Conservation (phyloP, 495 filamentous ascomycete genomes). For the Talaromyces ruber region DNA sequence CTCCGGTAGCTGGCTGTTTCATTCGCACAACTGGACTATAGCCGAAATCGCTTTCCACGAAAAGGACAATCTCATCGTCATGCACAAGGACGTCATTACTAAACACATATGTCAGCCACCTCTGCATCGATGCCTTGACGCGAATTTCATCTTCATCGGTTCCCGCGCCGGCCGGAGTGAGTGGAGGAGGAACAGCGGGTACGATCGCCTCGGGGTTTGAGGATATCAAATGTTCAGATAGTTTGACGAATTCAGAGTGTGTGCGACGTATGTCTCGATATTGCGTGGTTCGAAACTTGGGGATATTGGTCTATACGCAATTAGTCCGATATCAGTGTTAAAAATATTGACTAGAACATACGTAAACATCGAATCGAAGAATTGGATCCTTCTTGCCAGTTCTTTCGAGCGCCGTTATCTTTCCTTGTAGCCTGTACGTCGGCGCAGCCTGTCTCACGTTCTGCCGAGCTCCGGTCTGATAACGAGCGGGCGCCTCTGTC, state of each 20-base stretch:
- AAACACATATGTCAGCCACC: constrained; percentile 91
- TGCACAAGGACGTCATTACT: constrained; percentile 85
- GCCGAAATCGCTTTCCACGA: constrained; percentile 96
- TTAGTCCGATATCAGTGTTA: no score
- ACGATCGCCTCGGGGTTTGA: constrained; percentile 97
- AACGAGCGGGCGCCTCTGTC: constrained; percentile 38
- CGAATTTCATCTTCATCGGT: constrained; percentile 94
- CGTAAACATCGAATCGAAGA: constrained; percentile 92
- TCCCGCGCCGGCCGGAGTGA: constrained; percentile 88
- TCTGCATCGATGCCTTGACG: constrained; percentile 80
- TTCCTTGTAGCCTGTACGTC: constrained; percentile 81
- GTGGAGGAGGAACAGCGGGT: constrained; percentile 83
- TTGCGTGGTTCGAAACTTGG: constrained; percentile 93
- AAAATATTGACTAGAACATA: no score
- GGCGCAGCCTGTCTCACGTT: constrained; percentile 40
- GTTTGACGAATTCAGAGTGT: constrained; percentile 91
- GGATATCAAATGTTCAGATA: constrained; percentile 88
- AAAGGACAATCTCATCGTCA: constrained; percentile 94
- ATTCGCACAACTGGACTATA: constrained; percentile 92
- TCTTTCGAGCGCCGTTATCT: constrained; percentile 86
- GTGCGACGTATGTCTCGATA: constrained; percentile 94
- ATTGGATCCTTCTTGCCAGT: constrained; percentile 94
- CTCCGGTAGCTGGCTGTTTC: constrained; percentile 95
- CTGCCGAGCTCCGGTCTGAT: constrained; percentile 36
- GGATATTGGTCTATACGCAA: constrained; percentile 78